Conservation (phyloP, 192 early-diverging fungal genomes). For the Backusella parvicylindrica region DNA sequence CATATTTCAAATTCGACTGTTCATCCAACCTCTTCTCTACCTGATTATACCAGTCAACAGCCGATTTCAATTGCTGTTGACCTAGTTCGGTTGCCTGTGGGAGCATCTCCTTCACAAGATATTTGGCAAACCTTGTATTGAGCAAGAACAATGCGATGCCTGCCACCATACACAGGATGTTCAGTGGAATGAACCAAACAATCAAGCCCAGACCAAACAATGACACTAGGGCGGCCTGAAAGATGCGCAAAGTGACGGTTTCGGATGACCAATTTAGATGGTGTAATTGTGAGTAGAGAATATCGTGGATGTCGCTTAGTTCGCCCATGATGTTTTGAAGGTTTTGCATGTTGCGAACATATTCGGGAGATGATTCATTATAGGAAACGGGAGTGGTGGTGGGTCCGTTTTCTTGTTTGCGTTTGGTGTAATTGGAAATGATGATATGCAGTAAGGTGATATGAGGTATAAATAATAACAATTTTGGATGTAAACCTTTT, state of each 20-base stretch:
- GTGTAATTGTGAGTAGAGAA: constrained; percentile 28
- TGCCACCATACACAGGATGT: constrained; percentile 41
- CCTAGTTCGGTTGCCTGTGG: neutral
- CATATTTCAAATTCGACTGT: constrained; percentile 2
- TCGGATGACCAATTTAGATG: constrained; percentile 52
- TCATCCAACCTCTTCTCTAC: neutral
- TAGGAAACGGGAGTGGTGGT: no score
- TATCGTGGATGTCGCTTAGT: constrained; percentile 45
- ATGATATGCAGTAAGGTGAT: neutral
- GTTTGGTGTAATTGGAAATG: neutral
- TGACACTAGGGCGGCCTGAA: constrained; percentile 36
- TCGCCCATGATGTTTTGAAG: constrained; percentile 80
- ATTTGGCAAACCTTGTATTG: constrained; percentile 56
- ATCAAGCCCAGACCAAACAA: constrained; percentile 31
- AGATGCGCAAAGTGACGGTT: constrained; percentile 36
- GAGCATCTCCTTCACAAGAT: constrained; percentile 11
- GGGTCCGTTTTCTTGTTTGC: neutral
- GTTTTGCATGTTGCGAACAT: constrained; percentile 65
- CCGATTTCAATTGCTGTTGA: neutral
- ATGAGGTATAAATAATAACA: constrained; percentile 8
- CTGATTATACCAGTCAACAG: neutral
- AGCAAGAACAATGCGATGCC: constrained; percentile 54
- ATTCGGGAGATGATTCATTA: constrained; percentile 52
- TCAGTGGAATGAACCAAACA: constrained; percentile 47
- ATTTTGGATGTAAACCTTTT: constrained; percentile 3